Evolutionary conservation across 2,329 filamentous ascomycete species (phyloP), one percentile per base, ranked within the genome.

Genomic region (Botrytis tulipae): DNA sequence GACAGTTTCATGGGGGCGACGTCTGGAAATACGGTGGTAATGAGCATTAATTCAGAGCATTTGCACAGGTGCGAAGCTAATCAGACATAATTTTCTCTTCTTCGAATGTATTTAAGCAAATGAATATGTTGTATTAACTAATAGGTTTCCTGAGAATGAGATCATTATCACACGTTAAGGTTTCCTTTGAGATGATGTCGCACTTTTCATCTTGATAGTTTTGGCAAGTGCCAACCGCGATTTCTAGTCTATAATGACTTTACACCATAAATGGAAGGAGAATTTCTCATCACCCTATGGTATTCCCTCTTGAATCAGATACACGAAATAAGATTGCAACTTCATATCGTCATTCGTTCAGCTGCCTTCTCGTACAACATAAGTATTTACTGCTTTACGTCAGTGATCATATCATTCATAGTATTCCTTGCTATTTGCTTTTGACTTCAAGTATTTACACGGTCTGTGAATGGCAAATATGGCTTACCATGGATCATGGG

Each of bases 401-500:
- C 40, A 48, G 18, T 69, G 42, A 48, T 29, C 59, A 61, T 62
- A 66, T 69, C 18, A 69, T 51, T 40, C 25, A n/a, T 54, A 54
- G 46, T 71, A 46, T 66, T 66, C 37, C 35, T 51, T 65, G 9
- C 59, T 71, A 54, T 51, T 51, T 69, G 54, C n/a, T 73, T 69
- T 59, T 61, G 42, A 35, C 29, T 32, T 44, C 12, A 25, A 73
- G 46, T 73, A 40, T 73, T 69, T 69, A 61, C 54, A 18, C 54
- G n/a, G 42, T 12, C 25, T 25, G 59, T 59, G 35, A 10, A 44
- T 57, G 10, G 4, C 25, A 40, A 44, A 14, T 22, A 73, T 73
- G 71, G 70, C 71, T 16, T 51, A 73, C 62, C 59, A 70, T 73
- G 72, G 37, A 54, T 62, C 67, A 25, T 65, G 46, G 57, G 37